Evolutionary conservation across 805 yeast genomes (phyloP), one percentile per base, ranked within the genome.

Genomic region (Wickerhamomyces tratensis): DNA sequence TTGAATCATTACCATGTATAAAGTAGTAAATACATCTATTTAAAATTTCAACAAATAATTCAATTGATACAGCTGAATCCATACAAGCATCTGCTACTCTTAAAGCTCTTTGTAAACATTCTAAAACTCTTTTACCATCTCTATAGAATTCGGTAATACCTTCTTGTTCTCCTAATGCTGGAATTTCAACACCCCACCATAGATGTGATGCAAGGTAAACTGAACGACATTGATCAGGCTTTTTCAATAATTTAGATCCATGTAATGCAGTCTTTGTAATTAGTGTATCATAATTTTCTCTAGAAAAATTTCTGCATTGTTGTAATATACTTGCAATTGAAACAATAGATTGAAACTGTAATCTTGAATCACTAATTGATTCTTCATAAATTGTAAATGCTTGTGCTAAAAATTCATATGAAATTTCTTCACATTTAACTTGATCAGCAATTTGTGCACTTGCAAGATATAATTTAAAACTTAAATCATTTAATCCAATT

Each of bases 71-170:
- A 36, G 69, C 74, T 41, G 65, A 67, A 56, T 91, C 98, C 80
- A 89, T 81, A 44, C 93, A 85, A n/a, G 93, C 83, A 59, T 93
- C 98, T 0, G 97, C 96, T 7, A 87, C 86, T 38, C 97, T 70
- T 14, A 91, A 61, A 1, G 97, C 78, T 51, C 91, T 78, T 60
- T 88, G 96, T 38, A 91, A 69, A 59, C 96, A 88, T 56, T 93
- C 98, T 56, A 91, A 66, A 2, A 91, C 96, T 34, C 95, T 69
- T 54, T 86, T 86, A 34, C 75, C 76, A 46, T 69, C 74, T 39
- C 75, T 56, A 54, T 63, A 66, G 45, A 67, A 63, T 13, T 62
- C 58, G 1, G 62, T 66, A 25, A 62, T 63, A 26, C 69, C 73
- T 43, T 68, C 75, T 43, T 64, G 68, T 45, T 71, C 74, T 6